These are phyloP conservation scores for Anthracocystis walkeri DNA, from an alignment of 1,284 basidiomycete species.

Conservation along the genomic window DNA sequence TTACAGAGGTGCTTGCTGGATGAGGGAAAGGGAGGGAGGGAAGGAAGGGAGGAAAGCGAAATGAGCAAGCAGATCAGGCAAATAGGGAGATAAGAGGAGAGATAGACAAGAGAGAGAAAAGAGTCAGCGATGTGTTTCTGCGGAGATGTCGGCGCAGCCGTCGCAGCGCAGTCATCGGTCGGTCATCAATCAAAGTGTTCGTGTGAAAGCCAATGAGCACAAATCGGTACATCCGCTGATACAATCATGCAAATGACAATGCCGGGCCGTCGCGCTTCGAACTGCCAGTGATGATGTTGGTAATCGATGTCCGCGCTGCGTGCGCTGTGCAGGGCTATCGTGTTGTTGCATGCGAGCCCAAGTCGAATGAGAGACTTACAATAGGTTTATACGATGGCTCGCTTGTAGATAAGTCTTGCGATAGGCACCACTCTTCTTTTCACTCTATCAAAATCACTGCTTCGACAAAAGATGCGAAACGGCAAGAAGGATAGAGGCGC, in stretches of 20 bases:
- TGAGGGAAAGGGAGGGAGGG: neutral
- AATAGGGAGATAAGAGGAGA: neutral
- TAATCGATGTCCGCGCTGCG: no score
- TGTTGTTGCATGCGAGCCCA: neutral
- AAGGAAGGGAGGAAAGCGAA: neutral
- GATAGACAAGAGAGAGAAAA: neutral
- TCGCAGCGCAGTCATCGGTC: no score
- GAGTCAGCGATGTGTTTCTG: no score
- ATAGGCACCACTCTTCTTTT: constrained; percentile 13
- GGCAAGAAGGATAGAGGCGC: constrained; percentile 23
- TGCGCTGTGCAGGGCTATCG: no score
- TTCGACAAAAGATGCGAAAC: constrained; percentile 22
- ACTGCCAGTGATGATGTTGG: no score
- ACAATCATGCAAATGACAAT: no score
- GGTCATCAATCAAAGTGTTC: no score
- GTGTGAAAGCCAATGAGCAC: no score
- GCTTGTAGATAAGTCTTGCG: constrained; percentile 15
- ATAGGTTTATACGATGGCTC: constrained; percentile 11
- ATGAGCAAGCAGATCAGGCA: neutral
- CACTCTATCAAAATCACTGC: constrained; percentile 29
- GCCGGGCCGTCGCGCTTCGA: no score
- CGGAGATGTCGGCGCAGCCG: no score
- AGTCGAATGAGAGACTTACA: constrained; percentile 19
- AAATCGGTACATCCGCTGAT: no score
- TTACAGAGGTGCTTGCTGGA: constrained; percentile 1